Evolutionary conservation across 768 basidiomycete species (phyloP).

Genomic region (Chalciporus piperatus): DNA sequence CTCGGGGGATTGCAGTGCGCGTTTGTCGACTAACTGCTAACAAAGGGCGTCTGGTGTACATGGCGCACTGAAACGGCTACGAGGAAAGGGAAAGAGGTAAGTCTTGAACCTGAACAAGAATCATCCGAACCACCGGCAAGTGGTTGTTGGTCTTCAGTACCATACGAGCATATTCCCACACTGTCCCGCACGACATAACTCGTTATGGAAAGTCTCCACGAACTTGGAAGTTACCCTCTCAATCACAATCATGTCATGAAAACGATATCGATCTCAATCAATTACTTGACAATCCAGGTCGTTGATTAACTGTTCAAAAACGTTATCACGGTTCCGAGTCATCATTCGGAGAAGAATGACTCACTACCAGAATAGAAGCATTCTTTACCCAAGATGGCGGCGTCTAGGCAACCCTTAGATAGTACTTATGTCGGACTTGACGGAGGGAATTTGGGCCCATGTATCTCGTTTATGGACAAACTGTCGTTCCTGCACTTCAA

Average conservation of each 20-base stretch:
- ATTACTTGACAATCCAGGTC: too few relatives aligned
- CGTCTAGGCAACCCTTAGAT: too few relatives aligned
- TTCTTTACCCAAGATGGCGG: too few relatives aligned
- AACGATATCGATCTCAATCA: too few relatives aligned
- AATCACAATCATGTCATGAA: too few relatives aligned
- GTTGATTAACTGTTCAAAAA: too few relatives aligned
- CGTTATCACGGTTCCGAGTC: too few relatives aligned
- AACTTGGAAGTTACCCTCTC: too few relatives aligned
- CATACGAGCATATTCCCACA: constrained; percentile 9
- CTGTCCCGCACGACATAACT: constrained; percentile 14
- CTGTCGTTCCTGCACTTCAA: constrained; percentile 8
- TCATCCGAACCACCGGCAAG: not conserved
- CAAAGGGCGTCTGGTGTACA: not conserved
- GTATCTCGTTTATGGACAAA: not conserved
- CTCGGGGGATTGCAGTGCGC: not conserved
- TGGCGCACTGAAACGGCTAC: constrained; percentile 2
- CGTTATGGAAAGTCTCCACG: constrained; percentile 18
- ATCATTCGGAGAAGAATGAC: too few relatives aligned
- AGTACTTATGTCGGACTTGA: too few relatives aligned
- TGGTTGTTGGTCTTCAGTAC: not conserved
- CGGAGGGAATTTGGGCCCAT: not conserved
- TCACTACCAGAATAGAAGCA: too few relatives aligned
- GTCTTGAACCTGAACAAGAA: not conserved
- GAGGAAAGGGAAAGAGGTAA: not conserved
- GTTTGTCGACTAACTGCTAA: constrained; percentile 7